Evolutionary conservation across 345 rosid genomes (phyloP).

Genomic region (Arabidopsis suecica): DNA sequence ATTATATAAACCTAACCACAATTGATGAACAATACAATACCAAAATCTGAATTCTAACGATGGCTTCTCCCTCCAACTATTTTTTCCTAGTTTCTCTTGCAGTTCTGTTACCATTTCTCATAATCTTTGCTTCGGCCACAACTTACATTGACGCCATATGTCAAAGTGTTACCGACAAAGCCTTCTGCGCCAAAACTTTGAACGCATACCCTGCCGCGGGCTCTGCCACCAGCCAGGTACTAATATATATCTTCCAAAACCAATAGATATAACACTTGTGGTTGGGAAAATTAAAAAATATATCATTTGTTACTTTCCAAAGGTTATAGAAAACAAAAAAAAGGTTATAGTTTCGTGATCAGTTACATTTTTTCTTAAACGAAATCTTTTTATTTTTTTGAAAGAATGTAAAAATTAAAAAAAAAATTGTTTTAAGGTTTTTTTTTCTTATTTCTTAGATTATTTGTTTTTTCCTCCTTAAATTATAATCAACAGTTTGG

Average conservation of each 20-base stretch:
- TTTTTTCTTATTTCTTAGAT: too few relatives aligned
- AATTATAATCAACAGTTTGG: too few relatives aligned
- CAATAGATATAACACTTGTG: not conserved
- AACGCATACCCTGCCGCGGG: slow-evolving; percentile 11
- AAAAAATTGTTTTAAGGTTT: too few relatives aligned
- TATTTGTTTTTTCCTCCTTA: not conserved
- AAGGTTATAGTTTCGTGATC: not conserved
- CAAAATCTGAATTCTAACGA: slow-evolving; percentile 12
- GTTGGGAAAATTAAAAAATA: not conserved
- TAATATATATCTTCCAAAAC: not conserved
- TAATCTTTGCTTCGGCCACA: slow-evolving; percentile 1
- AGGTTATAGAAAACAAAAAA: not conserved
- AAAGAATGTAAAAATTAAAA: too few relatives aligned
- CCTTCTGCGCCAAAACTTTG: slow-evolving; percentile 33
- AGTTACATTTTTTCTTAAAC: not conserved
- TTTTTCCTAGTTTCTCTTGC: not conserved
- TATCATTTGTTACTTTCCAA: not conserved
- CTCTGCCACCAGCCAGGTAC: slow-evolving; percentile 31
- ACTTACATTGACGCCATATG: slow-evolving; percentile 4
- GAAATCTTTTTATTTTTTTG: too few relatives aligned
- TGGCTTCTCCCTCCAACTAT: slow-evolving; percentile 8
- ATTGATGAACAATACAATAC: not conserved
- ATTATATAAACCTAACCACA: slow-evolving; percentile 14
- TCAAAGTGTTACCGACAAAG: not conserved
- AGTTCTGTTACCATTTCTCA: not conserved